Conservation (phyloP, 306 rosid genomes). For the Vachellia collinsii region DNA sequence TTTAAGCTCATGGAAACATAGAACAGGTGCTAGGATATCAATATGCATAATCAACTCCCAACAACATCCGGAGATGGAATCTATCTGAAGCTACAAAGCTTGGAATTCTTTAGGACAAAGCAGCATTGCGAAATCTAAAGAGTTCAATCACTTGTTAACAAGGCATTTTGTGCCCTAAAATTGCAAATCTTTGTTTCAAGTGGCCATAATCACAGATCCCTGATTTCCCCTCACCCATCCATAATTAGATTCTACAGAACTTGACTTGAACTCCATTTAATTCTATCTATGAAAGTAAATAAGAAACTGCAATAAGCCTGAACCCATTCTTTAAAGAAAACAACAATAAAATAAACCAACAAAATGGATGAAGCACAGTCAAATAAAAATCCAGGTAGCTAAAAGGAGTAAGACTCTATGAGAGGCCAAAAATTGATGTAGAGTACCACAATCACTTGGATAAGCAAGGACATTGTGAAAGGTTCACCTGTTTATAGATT, state of each 20-base stretch:
- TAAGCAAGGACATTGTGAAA: slow-evolving; percentile 24
- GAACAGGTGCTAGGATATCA: not conserved
- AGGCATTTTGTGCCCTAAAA: not conserved
- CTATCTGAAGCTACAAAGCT: not conserved
- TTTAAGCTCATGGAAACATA: not conserved
- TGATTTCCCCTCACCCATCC: not conserved
- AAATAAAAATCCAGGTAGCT: slow-evolving; percentile 33
- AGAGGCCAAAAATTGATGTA: slow-evolving; percentile 7
- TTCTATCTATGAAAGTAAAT: not conserved
- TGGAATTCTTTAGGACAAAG: not conserved
- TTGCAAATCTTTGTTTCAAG: not conserved
- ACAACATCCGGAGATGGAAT: not conserved
- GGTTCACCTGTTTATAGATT: slow-evolving; percentile 88
- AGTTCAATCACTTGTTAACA: not conserved
- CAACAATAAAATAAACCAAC: not conserved
- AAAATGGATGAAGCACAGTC: slow-evolving; percentile 1
- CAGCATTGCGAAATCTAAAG: not conserved
- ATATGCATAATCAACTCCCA: not conserved
- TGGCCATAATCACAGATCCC: not conserved
- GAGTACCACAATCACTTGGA: slow-evolving; percentile 29
- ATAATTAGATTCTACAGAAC: not conserved
- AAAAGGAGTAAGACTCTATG: not conserved
- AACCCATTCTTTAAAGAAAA: not conserved
- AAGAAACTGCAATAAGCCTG: not conserved
- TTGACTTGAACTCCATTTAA: slow-evolving; percentile 1